Conservation (phyloP, 2,329 filamentous ascomycete species). For the Byssoonygena ceratinophila region DNA sequence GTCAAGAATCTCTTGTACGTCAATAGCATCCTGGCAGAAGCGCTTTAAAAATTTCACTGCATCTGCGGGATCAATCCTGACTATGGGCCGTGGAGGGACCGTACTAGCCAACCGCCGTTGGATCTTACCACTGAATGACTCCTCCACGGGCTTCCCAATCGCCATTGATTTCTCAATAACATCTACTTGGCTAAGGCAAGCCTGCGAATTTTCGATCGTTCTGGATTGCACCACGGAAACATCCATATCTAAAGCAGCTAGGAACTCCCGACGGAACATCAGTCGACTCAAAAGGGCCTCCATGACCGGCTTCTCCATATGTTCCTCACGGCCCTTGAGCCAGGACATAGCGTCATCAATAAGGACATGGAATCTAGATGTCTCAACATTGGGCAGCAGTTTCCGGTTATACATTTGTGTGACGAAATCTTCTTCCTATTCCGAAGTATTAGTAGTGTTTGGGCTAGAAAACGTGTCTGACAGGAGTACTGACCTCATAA, state of each 20-base stretch:
- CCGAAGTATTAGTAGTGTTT: slow-evolving; percentile 7
- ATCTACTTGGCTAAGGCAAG: slow-evolving; percentile 39
- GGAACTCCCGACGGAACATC: slow-evolving; percentile 48
- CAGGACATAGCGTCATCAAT: slow-evolving; percentile 48
- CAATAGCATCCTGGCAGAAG: slow-evolving; percentile 60
- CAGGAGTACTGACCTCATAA: slow-evolving; percentile 57
- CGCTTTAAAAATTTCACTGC: slow-evolving; percentile 59
- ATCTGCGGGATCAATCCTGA: slow-evolving; percentile 62
- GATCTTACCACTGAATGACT: slow-evolving; percentile 81
- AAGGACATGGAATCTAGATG: slow-evolving; percentile 45
- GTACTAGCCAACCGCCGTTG: slow-evolving; percentile 88
- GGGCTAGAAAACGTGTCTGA: background rate
- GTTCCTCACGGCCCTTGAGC: slow-evolving; percentile 32
- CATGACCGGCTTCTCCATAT: slow-evolving; percentile 30
- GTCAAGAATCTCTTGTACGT: slow-evolving; percentile 56
- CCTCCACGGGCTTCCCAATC: slow-evolving; percentile 55
- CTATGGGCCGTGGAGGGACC: slow-evolving; percentile 82
- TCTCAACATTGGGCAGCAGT: slow-evolving; percentile 56
- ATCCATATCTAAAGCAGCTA: slow-evolving; percentile 33
- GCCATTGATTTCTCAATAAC: slow-evolving; percentile 50
- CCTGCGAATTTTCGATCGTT: slow-evolving; percentile 23
- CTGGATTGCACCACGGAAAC: slow-evolving; percentile 25
- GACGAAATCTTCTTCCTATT: slow-evolving; percentile 88
- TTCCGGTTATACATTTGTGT: slow-evolving; percentile 79
- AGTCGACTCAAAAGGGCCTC: slow-evolving; percentile 56